Conservation (phyloP, 2,329 filamentous ascomycete genomes). For the Paecilomyces fulvus region DNA sequence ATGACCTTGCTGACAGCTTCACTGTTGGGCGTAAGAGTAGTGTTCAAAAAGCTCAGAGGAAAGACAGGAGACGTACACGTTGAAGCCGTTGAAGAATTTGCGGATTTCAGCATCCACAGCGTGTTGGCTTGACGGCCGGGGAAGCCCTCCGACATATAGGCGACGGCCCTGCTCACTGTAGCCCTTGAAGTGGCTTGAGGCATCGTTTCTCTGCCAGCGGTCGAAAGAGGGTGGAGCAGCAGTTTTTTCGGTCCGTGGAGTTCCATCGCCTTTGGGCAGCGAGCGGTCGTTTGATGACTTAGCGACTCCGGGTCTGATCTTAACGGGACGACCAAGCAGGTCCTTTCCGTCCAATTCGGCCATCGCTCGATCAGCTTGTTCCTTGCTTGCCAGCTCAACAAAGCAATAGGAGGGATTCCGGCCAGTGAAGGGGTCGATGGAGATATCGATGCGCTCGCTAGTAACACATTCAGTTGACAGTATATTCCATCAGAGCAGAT, state of each 20-base stretch:
- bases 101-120: constrained; percentile 35
- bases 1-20: constrained; percentile 46
- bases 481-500: constrained; percentile 2
- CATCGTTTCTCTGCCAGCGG: constrained; percentile 36
- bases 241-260: constrained; percentile 13
- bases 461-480: constrained; percentile 8
- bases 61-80: constrained; percentile 24
- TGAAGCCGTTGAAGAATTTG: constrained; percentile 37
- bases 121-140: constrained; percentile 34
- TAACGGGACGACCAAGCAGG: constrained; percentile 52
- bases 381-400: constrained; percentile 53
- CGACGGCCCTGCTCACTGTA: constrained; percentile 33
- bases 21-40: constrained; percentile 14
- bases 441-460: constrained; percentile 56
- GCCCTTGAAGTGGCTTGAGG: constrained; percentile 23
- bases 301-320: constrained; percentile 57
- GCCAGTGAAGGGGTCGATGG: constrained; percentile 58
- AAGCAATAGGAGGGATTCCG: constrained; percentile 70
- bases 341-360: constrained; percentile 45
- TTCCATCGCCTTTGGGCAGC: constrained; percentile 5
- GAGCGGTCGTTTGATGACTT: constrained; percentile 34
- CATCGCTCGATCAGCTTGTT: constrained; percentile 52
- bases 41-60: neutral
- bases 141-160: constrained; percentile 41
- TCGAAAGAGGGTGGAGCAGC: constrained; percentile 24